Evolutionary conservation across 495 filamentous ascomycete genomes (phyloP).

Genomic region (Hypoxylon cercidicola): DNA sequence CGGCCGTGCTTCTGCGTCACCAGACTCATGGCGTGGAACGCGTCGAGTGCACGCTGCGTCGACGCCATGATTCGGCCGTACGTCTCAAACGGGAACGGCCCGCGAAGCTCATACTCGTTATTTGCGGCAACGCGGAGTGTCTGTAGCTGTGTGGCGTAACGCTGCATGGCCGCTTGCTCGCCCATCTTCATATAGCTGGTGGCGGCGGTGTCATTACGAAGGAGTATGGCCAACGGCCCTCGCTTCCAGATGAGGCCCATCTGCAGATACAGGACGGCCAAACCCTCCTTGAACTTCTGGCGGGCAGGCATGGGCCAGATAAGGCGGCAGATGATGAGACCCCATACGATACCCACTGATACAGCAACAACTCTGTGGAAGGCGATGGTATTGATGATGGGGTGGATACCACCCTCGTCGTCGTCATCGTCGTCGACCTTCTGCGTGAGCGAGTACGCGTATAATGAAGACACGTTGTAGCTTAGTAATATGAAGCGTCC

Average conservation of each 20-base stretch:
- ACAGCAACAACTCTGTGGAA: slow-evolving; percentile 93
- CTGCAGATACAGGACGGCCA: slow-evolving; percentile 87
- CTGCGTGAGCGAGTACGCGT: slow-evolving; percentile 88
- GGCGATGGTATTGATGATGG: slow-evolving; percentile 86
- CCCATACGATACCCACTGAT: slow-evolving; percentile 88
- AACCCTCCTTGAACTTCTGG: slow-evolving; percentile 83
- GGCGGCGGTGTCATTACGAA: slow-evolving; percentile 59
- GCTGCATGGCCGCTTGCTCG: slow-evolving; percentile 76
- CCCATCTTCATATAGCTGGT: slow-evolving; percentile 81
- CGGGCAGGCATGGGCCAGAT: slow-evolving; percentile 95
- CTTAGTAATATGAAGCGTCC: slow-evolving; percentile 93
- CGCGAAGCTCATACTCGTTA: slow-evolving; percentile 84
- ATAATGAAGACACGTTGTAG: slow-evolving; percentile 96
- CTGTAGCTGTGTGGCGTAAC: slow-evolving; percentile 71
- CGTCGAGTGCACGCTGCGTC: slow-evolving; percentile 85
- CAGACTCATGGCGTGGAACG: slow-evolving; percentile 94
- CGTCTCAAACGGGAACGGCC: slow-evolving; percentile 78
- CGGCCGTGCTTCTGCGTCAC: slow-evolving; percentile 83
- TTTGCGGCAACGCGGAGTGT: slow-evolving; percentile 75
- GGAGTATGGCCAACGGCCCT: slow-evolving; percentile 83
- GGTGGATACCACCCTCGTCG: slow-evolving; percentile 85
- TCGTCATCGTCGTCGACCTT: slow-evolving; percentile 80
- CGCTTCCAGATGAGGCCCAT: slow-evolving; percentile 97
- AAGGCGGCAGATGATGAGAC: slow-evolving; percentile 85
- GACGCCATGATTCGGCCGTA: slow-evolving; percentile 79